Evolutionary conservation across 192 early-diverging fungal species (phyloP).

Genomic region (Irineochytrium annulatum): DNA sequence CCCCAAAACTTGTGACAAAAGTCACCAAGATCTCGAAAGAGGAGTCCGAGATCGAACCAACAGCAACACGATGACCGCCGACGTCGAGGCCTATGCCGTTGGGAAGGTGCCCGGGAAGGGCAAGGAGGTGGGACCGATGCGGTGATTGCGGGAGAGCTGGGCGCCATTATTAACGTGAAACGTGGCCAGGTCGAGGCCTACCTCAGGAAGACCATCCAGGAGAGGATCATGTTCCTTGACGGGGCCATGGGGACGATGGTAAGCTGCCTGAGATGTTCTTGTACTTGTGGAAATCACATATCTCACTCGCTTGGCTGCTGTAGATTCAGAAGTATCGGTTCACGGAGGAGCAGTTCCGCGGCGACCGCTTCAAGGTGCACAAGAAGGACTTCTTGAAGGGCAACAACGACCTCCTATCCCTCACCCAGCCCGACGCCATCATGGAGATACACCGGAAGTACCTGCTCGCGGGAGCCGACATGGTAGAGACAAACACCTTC

Average conservation of each 20-base stretch:
- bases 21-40: too few relatives aligned
- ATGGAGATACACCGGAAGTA: slow-evolving; percentile 87
- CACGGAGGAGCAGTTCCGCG: slow-evolving; percentile 81
- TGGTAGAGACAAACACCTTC: slow-evolving; percentile 98
- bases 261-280: not conserved
- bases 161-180: too few relatives aligned
- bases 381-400: slow-evolving; percentile 81
- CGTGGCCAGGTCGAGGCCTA: slow-evolving; percentile 56
- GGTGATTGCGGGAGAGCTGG: too few relatives aligned
- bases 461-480: slow-evolving; percentile 85
- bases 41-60: too few relatives aligned
- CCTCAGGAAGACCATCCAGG: slow-evolving; percentile 67
- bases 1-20: too few relatives aligned
- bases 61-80: too few relatives aligned
- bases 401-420: slow-evolving; percentile 92
- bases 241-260: slow-evolving; percentile 91
- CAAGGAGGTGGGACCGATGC: too few relatives aligned
- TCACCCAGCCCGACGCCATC: slow-evolving; percentile 87
- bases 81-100: slow-evolving; percentile 24
- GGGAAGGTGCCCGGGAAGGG: slow-evolving; percentile 51
- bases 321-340: slow-evolving; percentile 76
- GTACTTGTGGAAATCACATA: not conserved
- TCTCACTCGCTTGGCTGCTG: not conserved
- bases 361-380: slow-evolving; percentile 79
- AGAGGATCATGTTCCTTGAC: slow-evolving; percentile 94